A percentile compares a stretch with the other conserved stretches of the same genome.
Conservation (phyloP, 805 yeast species). For the Saturnispora serradocipensis region DNA sequence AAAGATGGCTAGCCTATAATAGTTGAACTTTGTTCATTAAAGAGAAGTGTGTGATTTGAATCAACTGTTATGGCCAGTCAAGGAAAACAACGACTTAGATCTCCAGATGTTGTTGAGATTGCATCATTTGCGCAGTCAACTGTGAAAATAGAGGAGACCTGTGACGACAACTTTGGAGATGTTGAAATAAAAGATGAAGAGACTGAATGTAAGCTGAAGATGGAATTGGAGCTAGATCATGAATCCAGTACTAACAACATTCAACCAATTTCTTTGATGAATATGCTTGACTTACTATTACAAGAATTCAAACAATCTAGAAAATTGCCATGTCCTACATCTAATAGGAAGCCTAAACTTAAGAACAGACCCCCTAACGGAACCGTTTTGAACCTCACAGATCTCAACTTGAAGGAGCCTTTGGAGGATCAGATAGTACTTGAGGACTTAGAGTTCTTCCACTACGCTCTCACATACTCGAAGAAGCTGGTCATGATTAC, state of each 20-base stretch:
- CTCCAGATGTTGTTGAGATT: background rate
- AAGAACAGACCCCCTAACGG: conserved; percentile 39
- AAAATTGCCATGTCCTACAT: conserved; percentile 10
- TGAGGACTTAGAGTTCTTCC: conserved; percentile 39
- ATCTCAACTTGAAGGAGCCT: conserved; percentile 19
- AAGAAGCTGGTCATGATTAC: conserved; percentile 55
- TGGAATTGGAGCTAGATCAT: background rate
- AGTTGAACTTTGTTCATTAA: background rate
- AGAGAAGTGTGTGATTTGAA: background rate
- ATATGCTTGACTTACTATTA: conserved; percentile 3
- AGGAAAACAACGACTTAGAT: background rate
- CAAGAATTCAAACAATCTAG: conserved; percentile 3
- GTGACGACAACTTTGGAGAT: background rate
- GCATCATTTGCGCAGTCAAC: background rate
- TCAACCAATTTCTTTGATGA: background rate
- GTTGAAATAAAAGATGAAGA: background rate
- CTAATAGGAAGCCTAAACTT: conserved; percentile 35
- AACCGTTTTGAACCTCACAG: conserved; percentile 32
- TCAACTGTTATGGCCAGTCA: background rate
- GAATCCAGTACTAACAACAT: background rate
- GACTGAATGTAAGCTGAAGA: background rate
- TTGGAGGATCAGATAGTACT: conserved; percentile 29
- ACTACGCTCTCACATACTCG: conserved; percentile 45
- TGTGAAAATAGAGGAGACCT: background rate
- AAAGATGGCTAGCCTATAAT: background rate